Base-by-base conservation (phyloP, 305 asterid species). In the Solanum hybrid region DNA sequence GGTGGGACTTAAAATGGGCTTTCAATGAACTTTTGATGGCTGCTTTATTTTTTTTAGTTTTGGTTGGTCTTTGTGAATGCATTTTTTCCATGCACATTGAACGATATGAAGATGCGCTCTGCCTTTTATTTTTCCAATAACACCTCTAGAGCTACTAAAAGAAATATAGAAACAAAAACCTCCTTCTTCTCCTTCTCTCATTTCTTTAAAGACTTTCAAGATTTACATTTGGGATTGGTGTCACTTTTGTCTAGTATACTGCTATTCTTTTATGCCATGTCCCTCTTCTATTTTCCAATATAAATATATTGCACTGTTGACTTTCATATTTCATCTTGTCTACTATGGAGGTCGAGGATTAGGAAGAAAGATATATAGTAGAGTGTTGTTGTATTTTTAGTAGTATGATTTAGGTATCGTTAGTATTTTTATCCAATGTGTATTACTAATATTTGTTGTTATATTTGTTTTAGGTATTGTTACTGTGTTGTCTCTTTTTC, bases 171-270 rank as follows among this genome's bases (percentile, higher is more conserved):
- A 85, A 51, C 4, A 29, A 45, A 45, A 83, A 83, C 1, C 27
- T 41, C 10, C 72, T 29, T 0, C 75, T 83, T 1, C 72, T 83
- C 2, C 88, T 82, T 2, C 87, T 85, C 45, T 85, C 76, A 57
- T 85, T 85, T 85, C 88, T 45, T 15, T 83, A 41, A 83, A 83
- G 87, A 84, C 75, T 51, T 51, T 45, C 39, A 45, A 84, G 88
- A 85, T 85, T 85, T 85, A 85, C 88, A 32, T 83, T 85, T 31
- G 88, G 88, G 88, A 85, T 85, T 85, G 77, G 77, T 85, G 78
- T 32, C 41, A 22, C 86, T 51, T 85, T 85, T 85, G 45, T 85
- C 45, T 85, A 17, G 88, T 29, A 51, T 17, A 31, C 11, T 82
- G 15, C 0, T 82, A 7, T 9, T 7, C 12, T 85, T 57, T 32